Conservation (phyloP, 2,329 filamentous ascomycete species). For the Sporothrix inflata region DNA sequence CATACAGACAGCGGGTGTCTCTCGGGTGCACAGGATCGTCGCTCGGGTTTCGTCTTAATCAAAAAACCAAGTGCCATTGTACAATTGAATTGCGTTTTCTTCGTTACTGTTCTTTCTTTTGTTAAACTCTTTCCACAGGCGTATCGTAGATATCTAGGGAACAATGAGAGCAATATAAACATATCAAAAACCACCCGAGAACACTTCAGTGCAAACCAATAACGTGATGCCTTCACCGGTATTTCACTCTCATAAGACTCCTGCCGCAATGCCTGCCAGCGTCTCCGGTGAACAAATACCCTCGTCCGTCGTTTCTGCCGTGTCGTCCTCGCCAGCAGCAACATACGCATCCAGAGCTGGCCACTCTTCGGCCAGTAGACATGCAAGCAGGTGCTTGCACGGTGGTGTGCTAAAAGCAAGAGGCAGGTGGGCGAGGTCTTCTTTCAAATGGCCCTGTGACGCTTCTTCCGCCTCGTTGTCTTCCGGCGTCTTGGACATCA, state of each 20-base stretch:
- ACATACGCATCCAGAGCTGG: conserved; percentile 58
- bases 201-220: too few species aligned
- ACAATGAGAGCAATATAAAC: conserved; percentile 32
- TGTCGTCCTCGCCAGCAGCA: conserved; percentile 56
- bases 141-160: not conserved
- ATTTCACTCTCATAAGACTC: conserved; percentile 36
- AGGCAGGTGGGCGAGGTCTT: not conserved
- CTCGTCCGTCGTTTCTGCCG: not conserved
- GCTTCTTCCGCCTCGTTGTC: conserved; percentile 29
- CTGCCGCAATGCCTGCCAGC: conserved; percentile 69
- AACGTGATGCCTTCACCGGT: too few species aligned
- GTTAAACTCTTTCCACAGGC: not conserved
- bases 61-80: conserved; percentile 26
- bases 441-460: conserved; percentile 5
- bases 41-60: not conserved
- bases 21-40: conserved; percentile 14
- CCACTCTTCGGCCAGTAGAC: conserved; percentile 72
- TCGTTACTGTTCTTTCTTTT: not conserved
- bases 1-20: conserved; percentile 12
- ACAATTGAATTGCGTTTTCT: conserved; percentile 20
- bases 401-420: conserved; percentile 45
- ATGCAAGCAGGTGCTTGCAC: conserved; percentile 91
- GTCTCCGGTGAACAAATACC: conserved; percentile 54
- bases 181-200: not conserved
- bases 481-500: conserved; percentile 9